Percentiles rank a stretch among this genome's conserved stretches.
Evolutionary conservation across 164 flowering plant genomes (phyloP).

Genomic region (Annona squamosa): DNA sequence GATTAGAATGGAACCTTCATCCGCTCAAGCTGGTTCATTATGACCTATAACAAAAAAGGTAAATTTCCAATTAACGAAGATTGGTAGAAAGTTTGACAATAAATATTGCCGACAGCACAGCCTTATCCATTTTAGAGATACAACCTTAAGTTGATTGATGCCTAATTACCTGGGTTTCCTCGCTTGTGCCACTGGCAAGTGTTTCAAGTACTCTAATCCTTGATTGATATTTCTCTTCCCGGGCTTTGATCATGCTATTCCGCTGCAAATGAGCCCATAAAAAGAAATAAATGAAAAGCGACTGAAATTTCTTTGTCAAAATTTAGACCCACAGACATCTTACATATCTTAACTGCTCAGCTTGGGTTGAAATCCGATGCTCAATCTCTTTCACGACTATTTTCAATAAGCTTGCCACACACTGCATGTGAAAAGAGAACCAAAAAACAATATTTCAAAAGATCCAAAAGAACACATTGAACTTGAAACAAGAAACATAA

Average conservation of each 20-base stretch:
- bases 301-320: neutral
- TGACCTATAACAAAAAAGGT: slow-evolving; percentile 37
- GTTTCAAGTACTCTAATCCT: slow-evolving; percentile 69
- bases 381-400: slow-evolving; percentile 73
- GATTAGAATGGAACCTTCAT: slow-evolving; percentile 49
- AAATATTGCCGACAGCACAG: neutral
- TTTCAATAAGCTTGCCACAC: slow-evolving; percentile 53
- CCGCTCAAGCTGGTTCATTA: slow-evolving; percentile 52
- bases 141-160: neutral
- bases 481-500: neutral
- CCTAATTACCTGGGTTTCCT: slow-evolving; percentile 69
- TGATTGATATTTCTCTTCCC: slow-evolving; percentile 70
- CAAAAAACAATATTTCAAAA: neutral
- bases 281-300: slow-evolving; percentile 7
- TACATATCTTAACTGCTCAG: slow-evolving; percentile 64
- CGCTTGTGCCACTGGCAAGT: slow-evolving; percentile 65
- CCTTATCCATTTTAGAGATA: neutral
- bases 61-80: slow-evolving; percentile 6
- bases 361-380: slow-evolving; percentile 61
- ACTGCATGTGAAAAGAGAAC: slow-evolving; percentile 25
- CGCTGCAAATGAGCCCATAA: slow-evolving; percentile 47
- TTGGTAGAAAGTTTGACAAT: neutral
- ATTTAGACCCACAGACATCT: slow-evolving; percentile 1
- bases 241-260: slow-evolving; percentile 57
- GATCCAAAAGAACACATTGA: neutral